These are phyloP conservation scores for Ophiocordyceps polyrhachis-furcata DNA, from an alignment of 2,329 filamentous ascomycete genomes.

Conservation along the genomic window DNA sequence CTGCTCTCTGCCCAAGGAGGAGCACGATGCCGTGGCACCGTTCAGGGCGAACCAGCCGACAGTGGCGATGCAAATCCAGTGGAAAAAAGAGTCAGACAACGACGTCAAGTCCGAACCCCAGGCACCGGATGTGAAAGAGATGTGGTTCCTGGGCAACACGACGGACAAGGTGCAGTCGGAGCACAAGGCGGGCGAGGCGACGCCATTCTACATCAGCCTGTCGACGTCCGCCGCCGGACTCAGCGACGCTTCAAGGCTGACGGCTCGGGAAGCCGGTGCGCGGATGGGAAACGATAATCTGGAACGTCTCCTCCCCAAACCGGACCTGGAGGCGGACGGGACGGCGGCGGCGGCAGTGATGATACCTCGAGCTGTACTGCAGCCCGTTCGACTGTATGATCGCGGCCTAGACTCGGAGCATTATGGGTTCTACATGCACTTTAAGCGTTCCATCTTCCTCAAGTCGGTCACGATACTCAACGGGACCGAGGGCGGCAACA, in stretches of 20 bases:
- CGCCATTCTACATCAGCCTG: slow-evolving; percentile 74
- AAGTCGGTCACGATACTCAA: slow-evolving; percentile 35
- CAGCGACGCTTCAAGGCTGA: slow-evolving; percentile 9
- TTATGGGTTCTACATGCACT: slow-evolving; percentile 90
- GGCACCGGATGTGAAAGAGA: slow-evolving; percentile 47
- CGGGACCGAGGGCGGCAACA: slow-evolving; percentile 19
- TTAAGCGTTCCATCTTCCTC: slow-evolving; percentile 70
- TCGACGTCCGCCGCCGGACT: slow-evolving; percentile 26
- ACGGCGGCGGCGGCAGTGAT: slow-evolving; percentile 54
- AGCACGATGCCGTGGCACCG: slow-evolving; percentile 43
- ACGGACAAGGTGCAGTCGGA: slow-evolving; percentile 52
- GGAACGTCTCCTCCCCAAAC: slow-evolving; percentile 38
- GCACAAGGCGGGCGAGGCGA: slow-evolving; percentile 65
- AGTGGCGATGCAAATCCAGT: slow-evolving; percentile 62
- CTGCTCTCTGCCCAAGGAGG: slow-evolving; percentile 64
- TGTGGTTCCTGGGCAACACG: slow-evolving; percentile 67
- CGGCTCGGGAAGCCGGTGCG: slow-evolving; percentile 6
- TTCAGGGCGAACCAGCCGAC: slow-evolving; percentile 53
- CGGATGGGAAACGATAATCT: slow-evolving; percentile 9
- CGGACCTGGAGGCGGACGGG: slow-evolving; percentile 45
- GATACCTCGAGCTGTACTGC: slow-evolving; percentile 50
- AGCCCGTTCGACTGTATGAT: slow-evolving; percentile 74
- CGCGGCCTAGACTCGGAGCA: slow-evolving; percentile 65
- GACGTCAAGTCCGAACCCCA: slow-evolving; percentile 32
- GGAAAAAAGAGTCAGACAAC: slow-evolving; percentile 32